Evolutionary conservation across 1,284 basidiomycete genomes (phyloP), one percentile per base, ranked within the genome.

Genomic region (Xerocomus nothofagi): DNA sequence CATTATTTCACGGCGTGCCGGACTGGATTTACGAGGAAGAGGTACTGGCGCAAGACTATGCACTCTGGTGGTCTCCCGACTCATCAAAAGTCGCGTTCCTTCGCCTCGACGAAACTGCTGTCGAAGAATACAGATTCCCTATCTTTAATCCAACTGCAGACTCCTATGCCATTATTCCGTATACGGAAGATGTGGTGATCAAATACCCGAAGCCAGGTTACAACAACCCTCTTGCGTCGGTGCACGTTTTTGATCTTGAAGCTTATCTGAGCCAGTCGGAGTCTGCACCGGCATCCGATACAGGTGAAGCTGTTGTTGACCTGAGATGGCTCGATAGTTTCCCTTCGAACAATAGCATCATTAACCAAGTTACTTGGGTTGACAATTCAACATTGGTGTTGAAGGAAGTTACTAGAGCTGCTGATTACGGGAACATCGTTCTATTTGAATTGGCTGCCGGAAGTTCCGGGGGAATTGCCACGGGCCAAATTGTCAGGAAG

Each of bases 1-100:
- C 89, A 0, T 76, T 94, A 26, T 98, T 98, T 76, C 88, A 98
- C 62, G 96, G 94, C 6, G 88, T 98, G 0, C 91, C 93, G 0
- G 93, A 97, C 68, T 98, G 96, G 92, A 93, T 96, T 6, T 97
- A 97, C 68, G 94, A 98, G 68, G 94, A 98, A 68, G 94, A 98
- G 66, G 81, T 98, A 21, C 90, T 93, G 57, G 72, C 76, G 5
- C 65, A 72, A 30, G 84, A 93, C 60, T 84, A 71, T 44, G 86
- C 93, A 0, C 74, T 96, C 7, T 98, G 93, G 93, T 98, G 92
- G 87, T 88, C 88, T 24, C 94, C 94, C 0, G 82, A 90, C 57
- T 86, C 88, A 0, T 72, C 78, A 10, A 88, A 87, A 55, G 59
- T 98, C 31, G 91, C 93, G 0, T 99, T 87, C 72, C 81, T 98